A percentile compares a stretch with the other conserved stretches of the same genome.
Evolutionary conservation across 495 filamentous ascomycete genomes (phyloP).

Genomic region (Xylaria palmicola): DNA sequence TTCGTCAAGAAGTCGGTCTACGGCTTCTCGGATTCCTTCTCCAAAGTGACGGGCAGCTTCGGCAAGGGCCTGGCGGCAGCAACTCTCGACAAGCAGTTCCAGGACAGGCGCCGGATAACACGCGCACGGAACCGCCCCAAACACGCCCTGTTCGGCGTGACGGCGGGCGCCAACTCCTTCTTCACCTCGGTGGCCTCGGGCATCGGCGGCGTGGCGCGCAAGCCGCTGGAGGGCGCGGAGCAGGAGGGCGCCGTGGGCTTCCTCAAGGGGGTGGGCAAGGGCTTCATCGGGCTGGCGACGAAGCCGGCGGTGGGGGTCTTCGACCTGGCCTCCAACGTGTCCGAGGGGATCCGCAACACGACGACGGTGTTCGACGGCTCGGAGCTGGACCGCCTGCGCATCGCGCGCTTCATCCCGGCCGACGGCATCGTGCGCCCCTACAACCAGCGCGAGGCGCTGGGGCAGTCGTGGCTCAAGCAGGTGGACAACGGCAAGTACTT

Average conservation of each 20-base stretch:
- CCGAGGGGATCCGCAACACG: conserved; percentile 95
- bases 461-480: conserved; percentile 98
- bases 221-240: conserved; percentile 93
- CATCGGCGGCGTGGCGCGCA: conserved; percentile 86
- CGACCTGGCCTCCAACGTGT: conserved; percentile 92
- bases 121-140: conserved; percentile 91
- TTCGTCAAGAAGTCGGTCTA: conserved; percentile 99
- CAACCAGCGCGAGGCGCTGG: conserved; percentile 91
- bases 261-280: conserved; percentile 96
- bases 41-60: conserved; percentile 94
- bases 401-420: conserved; percentile 84
- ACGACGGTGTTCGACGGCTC: conserved; percentile 96
- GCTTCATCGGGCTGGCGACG: conserved; percentile 85
- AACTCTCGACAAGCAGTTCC: conserved; percentile 97
- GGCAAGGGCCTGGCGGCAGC: conserved; percentile 93
- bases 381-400: conserved; percentile 87
- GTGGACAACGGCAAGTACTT: conserved; percentile 96
- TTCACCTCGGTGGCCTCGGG: conserved; percentile 88
- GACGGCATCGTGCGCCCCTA: conserved; percentile 96
- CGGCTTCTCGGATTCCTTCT: conserved; percentile 91
- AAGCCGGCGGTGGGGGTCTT: conserved; percentile 97
- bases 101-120: conserved; percentile 91
- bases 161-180: conserved; percentile 91
- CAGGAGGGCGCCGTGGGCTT: conserved; percentile 92
- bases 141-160: conserved; percentile 94